Evolutionary conservation across 2,329 filamentous ascomycete species (phyloP), one percentile per base, ranked within the genome.

Genomic region (Teratosphaeria gauchensis): DNA sequence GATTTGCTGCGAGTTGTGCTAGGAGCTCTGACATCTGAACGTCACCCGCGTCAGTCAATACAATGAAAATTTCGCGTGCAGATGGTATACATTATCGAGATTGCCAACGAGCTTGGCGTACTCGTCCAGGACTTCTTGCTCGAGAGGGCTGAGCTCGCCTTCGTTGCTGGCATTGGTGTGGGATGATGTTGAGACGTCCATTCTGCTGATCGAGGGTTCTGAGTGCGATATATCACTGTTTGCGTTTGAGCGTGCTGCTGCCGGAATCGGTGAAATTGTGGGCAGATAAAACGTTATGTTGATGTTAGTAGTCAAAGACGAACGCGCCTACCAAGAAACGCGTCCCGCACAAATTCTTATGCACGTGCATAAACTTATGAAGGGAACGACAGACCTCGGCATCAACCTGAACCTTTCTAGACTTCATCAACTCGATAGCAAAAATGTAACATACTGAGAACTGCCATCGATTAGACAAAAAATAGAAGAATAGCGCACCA

Each of bases 61-160:
- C 4, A 24, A 11, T 16, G 8, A 31, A 19, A 28, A 31, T 11
- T 6, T 14, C 16, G 19, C 24, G n/a, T 2, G 19, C 51, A 54
- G 32, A 48, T 56, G 21, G 68, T 75, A 60, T 75, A 92, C 94
- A 77, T 88, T 88, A 69, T 95, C 95, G 81, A 99, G 87, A 71
- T 97, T 99, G 66, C 88, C 87, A 0, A 92, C 84, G 33, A 99
- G 77, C 14, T 87, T 82, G 65, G 92, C 85, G 71, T 99, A 99
- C 74, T 99, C 94, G 62, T 97, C 91, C 0, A 99, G 80, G 1
- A 99, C 88, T 71, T 97, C 90, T 73, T 96, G 92, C 77, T 99
- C 92, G 7, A 95, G 82, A 4, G 90, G 87, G 0, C 86, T 82
- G 62, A 96, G 72, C 11, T 62, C 59, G 52, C 51, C 58, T 48